Evolutionary conservation across 192 early-diverging fungal genomes (phyloP), one percentile per base, ranked within the genome.

Genomic region (Podochytrium sp.): DNA sequence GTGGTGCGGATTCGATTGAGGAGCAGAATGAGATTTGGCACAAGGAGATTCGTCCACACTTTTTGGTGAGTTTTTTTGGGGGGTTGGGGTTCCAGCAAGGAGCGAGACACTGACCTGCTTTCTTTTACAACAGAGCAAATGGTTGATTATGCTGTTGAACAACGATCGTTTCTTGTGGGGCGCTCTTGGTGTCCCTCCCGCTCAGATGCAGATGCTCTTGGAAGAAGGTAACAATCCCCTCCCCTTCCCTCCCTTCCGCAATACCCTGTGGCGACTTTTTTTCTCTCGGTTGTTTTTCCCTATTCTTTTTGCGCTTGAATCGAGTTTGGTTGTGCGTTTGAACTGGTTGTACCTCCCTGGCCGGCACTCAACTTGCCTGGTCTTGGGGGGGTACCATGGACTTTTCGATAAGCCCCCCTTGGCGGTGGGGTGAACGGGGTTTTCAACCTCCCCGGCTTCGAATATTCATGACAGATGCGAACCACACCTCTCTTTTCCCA

Each of bases 91-190:
- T n/a, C n/a, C n/a, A n/a, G n/a, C n/a, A n/a, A n/a, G n/a, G n/a
- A n/a, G n/a, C n/a, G n/a, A n/a, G n/a, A n/a, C n/a, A n/a, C n/a
- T n/a, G n/a, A n/a, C n/a, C n/a, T n/a, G n/a, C n/a, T n/a, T n/a
- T n/a, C n/a, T n/a, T n/a, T n/a, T n/a, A n/a, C n/a, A n/a, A n/a
- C n/a, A n/a, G n/a, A 83, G 81, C 37, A 84, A 83, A 60, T 78
- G 90, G 75, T 80, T 91, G 12, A 84, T 90, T 60, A 76, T 79
- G 62, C 73, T 93, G 12, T 71, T 95, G 6, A 90, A 93, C 71
- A 93, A 95, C 59, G 89, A 90, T 16, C 81, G 90, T 42, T 92
- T 91, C 79, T 87, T 93, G 82, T 95, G 93, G 93, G 88, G 89
- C 43, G 89, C 92, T 3, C 81, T 95, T 34, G 93, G 93, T 30